Conservation (phyloP, 441 rosid genomes). For the Metrosideros polymorpha region DNA sequence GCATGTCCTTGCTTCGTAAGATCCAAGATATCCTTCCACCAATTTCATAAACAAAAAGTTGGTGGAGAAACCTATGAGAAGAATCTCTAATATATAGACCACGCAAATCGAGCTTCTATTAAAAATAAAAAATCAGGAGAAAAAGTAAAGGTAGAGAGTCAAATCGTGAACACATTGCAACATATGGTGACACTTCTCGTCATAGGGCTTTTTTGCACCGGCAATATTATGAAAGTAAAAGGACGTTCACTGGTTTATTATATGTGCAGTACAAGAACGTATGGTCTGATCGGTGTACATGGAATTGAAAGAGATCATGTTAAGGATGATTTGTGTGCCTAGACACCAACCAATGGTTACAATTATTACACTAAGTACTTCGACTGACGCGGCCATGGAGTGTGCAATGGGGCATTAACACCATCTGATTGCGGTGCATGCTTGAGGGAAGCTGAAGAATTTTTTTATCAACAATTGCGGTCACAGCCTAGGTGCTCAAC, state of each 20-base stretch:
- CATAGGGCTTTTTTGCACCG: neutral
- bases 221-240: neutral
- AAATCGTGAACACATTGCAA: neutral
- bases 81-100: neutral
- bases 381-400: neutral
- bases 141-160: neutral
- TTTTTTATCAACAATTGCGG: neutral
- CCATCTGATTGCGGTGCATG: neutral
- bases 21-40: neutral
- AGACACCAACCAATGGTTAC: neutral
- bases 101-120: too few species aligned
- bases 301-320: too few species aligned
- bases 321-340: fast-evolving
- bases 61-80: neutral
- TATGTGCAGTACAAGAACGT: neutral
- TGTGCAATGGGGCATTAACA: neutral
- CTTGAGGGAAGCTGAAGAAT: neutral
- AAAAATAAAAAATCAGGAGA: neutral
- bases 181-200: neutral
- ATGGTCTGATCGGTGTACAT: fast-evolving
- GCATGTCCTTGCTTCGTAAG: too few species aligned
- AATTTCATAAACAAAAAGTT: neutral
- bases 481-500: neutral
- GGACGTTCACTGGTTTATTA: neutral
- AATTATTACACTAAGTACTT: neutral